A percentile compares a stretch with the other conserved stretches of the same genome.
These are phyloP conservation scores for Marsdenia floribunda DNA, from an alignment of 257 asterid species.

Conservation along the genomic window DNA sequence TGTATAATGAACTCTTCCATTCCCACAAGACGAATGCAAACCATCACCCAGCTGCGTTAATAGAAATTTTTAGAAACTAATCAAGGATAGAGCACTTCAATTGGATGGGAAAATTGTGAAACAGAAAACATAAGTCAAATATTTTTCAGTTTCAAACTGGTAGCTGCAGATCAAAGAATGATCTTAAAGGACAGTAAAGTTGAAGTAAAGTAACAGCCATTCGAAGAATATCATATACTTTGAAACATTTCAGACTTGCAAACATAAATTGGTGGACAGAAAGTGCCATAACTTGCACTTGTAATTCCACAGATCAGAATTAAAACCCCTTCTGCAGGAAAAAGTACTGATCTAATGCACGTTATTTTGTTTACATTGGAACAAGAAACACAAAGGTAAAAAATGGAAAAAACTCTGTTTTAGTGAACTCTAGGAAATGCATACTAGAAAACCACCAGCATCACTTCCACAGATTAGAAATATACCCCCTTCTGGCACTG, in stretches of 20 bases:
- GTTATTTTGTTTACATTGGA: background rate
- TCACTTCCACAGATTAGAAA: too few relatives aligned
- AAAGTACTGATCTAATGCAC: background rate
- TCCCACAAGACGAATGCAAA: slow-evolving; percentile 45
- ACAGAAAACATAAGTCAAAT: background rate
- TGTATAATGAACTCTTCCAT: slow-evolving; percentile 42
- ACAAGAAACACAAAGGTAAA: background rate
- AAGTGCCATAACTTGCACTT: background rate
- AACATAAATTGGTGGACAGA: background rate
- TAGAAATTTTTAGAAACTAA: background rate
- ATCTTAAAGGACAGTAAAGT: background rate
- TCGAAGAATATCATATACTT: background rate
- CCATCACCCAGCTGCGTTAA: slow-evolving; percentile 66
- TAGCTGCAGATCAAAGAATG: background rate
- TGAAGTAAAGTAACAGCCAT: background rate
- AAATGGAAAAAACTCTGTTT: background rate
- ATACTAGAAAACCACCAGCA: background rate
- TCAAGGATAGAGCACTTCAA: background rate
- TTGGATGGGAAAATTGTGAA: background rate
- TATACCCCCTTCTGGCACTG: too few relatives aligned
- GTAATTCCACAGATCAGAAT: background rate
- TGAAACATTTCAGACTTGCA: background rate
- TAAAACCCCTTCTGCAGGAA: background rate
- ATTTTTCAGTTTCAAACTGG: background rate
- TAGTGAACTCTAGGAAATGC: background rate